phyloP scores from a whole-genome alignment of 2,329 filamentous ascomycete species.

The Exophiala xenobiotica region DNA sequence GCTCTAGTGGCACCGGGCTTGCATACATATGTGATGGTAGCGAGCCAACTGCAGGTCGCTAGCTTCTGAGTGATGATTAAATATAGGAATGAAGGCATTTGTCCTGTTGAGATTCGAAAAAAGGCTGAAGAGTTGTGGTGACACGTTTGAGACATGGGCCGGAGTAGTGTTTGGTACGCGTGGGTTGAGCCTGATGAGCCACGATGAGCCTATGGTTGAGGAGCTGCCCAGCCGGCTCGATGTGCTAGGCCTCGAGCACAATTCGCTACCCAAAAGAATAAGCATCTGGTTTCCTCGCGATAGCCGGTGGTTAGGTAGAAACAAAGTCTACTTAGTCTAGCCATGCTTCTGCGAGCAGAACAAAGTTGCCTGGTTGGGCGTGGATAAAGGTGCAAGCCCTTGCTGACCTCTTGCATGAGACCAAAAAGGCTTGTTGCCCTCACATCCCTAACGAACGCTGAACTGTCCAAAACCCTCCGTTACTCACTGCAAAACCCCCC shows the following conservation, averaged over 20 bases:
- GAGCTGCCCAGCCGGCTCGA: not conserved
- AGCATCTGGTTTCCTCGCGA: not conserved
- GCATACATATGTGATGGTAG: too few species aligned
- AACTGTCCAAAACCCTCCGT: not conserved
- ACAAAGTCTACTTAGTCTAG: not conserved
- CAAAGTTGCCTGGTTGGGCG: not conserved
- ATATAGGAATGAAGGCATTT: not conserved
- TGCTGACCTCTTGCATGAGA: not conserved
- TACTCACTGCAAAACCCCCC: slow-evolving; percentile 3
- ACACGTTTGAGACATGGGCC: slow-evolving; percentile 9
- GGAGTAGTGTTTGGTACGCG: not conserved
- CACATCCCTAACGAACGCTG: too few species aligned
- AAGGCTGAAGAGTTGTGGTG: not conserved
- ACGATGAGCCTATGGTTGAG: not conserved
- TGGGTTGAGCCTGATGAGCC: not conserved
- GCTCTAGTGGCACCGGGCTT: not conserved
- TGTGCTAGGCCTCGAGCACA: not conserved
- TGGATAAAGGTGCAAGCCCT: not conserved
- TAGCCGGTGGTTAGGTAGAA: not conserved
- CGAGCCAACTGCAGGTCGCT: not conserved
- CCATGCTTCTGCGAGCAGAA: not conserved
- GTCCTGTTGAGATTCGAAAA: not conserved
- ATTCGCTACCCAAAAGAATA: not conserved
- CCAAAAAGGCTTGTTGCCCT: not conserved
- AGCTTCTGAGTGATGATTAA: not conserved